A percentile compares a stretch with the other conserved stretches of the same genome.
Evolutionary conservation across 495 filamentous ascomycete species (phyloP).

Genomic region (Xylona heveae): DNA sequence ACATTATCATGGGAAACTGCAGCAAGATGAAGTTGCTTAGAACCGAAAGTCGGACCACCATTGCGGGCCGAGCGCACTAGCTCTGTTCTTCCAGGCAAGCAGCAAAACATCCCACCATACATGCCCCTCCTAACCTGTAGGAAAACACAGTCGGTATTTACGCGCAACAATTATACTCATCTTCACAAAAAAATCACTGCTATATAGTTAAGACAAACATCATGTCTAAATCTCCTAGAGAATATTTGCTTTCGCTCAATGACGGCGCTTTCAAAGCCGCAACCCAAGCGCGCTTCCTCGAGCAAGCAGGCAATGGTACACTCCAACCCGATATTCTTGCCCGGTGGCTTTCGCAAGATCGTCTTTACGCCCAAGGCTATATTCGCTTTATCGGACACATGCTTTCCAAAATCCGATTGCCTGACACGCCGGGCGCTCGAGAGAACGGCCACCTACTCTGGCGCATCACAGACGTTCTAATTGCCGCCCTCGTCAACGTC

Average conservation of each 20-base stretch:
- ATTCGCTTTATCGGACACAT: constrained; percentile 46
- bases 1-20: too few species aligned
- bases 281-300: constrained; percentile 48
- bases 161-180: too few species aligned
- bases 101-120: too few species aligned
- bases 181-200: too few species aligned
- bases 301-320: constrained; percentile 38
- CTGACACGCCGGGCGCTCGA: constrained; percentile 16
- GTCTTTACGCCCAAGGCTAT: constrained; percentile 53
- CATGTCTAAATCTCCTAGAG: too few species aligned
- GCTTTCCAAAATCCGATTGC: constrained; percentile 38
- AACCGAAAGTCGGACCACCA: too few species aligned
- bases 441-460: constrained; percentile 17
- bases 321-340: constrained; percentile 32
- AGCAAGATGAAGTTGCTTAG: too few species aligned
- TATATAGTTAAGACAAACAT: too few species aligned
- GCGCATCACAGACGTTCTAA: constrained; percentile 34
- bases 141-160: too few species aligned
- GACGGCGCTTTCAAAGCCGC: constrained; percentile 24
- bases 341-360: constrained; percentile 56
- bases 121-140: too few species aligned
- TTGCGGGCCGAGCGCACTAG: too few species aligned
- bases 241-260: constrained; percentile 21
- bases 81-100: too few species aligned
- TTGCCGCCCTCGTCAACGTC: constrained; percentile 43